phyloP scores from a whole-genome alignment of 1,284 basidiomycete species.

The Neonothopanus nambi region DNA sequence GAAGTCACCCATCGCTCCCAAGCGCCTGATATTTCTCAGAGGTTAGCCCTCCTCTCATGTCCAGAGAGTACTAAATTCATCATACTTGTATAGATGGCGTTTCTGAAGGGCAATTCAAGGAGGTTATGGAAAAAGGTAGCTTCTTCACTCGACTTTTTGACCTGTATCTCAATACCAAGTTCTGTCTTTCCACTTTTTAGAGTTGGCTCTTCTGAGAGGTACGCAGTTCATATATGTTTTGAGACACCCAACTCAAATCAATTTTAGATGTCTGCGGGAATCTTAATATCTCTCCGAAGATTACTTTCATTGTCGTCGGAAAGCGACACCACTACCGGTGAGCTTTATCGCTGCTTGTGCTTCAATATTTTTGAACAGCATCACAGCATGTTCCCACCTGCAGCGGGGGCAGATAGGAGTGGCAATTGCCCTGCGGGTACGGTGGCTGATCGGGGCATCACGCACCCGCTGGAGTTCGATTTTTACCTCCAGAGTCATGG shows the following conservation, averaged over 20 bases:
- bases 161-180: too few relatives aligned
- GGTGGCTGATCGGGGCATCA: constrained; percentile 70
- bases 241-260: constrained; percentile 2
- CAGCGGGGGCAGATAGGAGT: constrained; percentile 55
- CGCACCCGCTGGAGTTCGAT: constrained; percentile 77
- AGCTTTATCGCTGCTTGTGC: neutral
- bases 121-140: constrained; percentile 50
- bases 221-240: constrained; percentile 14
- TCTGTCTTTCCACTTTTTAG: constrained; percentile 28
- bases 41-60: constrained; percentile 38
- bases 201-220: constrained; percentile 61
- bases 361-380: too few relatives aligned
- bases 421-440: constrained; percentile 79
- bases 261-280: constrained; percentile 53
- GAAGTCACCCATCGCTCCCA: constrained; percentile 48
- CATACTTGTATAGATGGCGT: constrained; percentile 58
- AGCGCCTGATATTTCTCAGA: constrained; percentile 73
- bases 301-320: constrained; percentile 76
- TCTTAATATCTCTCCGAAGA: constrained; percentile 58
- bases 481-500: constrained; percentile 78
- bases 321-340: constrained; percentile 75
- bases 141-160: too few relatives aligned
- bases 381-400: neutral
- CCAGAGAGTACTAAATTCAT: too few relatives aligned
- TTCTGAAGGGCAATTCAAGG: constrained; percentile 76